phyloP scores from a whole-genome alignment of 2,329 filamentous ascomycete species.

The Monosporascus sp. region DNA sequence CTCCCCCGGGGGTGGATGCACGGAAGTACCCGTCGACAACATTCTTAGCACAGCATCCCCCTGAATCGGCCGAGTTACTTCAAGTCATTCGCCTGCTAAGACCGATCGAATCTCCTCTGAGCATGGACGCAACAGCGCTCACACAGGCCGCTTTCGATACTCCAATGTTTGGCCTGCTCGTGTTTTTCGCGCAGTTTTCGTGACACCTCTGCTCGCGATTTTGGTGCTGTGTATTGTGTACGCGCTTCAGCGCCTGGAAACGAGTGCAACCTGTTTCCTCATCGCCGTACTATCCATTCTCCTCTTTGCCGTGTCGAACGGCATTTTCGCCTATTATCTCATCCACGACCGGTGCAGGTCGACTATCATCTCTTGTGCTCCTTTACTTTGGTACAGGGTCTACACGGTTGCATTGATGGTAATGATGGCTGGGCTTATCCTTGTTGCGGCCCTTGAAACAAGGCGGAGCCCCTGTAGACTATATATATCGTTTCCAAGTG shows the following conservation, averaged over 20 bases:
- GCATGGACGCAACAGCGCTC: no score
- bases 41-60: no score
- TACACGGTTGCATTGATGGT: constrained; percentile 1
- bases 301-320: not conserved
- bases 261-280: not conserved
- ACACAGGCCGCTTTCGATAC: not conserved
- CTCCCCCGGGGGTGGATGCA: no score
- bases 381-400: constrained; percentile 1
- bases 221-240: not conserved
- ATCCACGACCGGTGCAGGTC: not conserved
- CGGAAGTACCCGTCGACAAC: no score
- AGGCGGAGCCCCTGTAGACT: not conserved
- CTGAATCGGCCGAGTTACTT: no score
- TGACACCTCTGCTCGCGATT: not conserved
- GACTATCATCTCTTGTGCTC: constrained; percentile 3
- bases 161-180: constrained; percentile 2
- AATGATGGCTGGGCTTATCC: not conserved
- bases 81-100: no score
- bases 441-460: not conserved
- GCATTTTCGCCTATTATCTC: constrained; percentile 2
- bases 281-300: not conserved
- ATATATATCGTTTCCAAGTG: constrained; percentile 1
- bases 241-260: no score
- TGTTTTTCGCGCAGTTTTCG: not conserved
- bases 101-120: no score